These are phyloP conservation scores for Aphanomyces euteiches DNA, from an alignment of 352 stramenopile species.

Conservation along the genomic window DNA sequence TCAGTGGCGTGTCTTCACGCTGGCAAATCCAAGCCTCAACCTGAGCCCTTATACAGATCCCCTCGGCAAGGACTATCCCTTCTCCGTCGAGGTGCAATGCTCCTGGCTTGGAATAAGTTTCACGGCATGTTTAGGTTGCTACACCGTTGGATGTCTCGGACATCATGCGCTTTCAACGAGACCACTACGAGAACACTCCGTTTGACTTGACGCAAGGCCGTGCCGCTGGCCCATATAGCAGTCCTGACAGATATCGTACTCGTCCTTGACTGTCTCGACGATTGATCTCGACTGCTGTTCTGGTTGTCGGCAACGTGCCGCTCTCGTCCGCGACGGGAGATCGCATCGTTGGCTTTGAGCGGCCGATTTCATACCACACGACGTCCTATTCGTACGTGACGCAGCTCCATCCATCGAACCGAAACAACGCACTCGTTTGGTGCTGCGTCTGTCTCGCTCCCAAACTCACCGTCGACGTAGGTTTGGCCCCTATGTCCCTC, in stretches of 20 bases:
- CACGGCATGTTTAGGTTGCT: not conserved
- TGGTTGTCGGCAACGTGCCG: not conserved
- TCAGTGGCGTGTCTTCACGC: slow-evolving; percentile 88
- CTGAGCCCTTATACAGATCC: slow-evolving; percentile 75
- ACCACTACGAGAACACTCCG: slow-evolving; percentile 58
- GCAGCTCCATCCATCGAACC: not conserved
- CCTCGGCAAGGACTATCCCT: slow-evolving; percentile 79
- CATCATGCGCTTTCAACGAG: slow-evolving; percentile 49
- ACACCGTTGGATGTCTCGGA: slow-evolving; percentile 39
- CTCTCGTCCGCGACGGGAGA: slow-evolving; percentile 1
- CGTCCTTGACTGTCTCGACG: not conserved
- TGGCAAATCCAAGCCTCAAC: slow-evolving; percentile 64
- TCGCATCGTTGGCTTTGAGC: slow-evolving; percentile 38
- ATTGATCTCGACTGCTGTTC: not conserved
- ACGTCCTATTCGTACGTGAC: slow-evolving; percentile 45
- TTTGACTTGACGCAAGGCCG: slow-evolving; percentile 46
- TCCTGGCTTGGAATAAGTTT: not conserved
- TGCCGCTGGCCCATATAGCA: slow-evolving; percentile 55
- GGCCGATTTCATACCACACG: slow-evolving; percentile 58
- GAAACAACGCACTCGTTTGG: slow-evolving; percentile 14
- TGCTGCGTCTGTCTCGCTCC: not conserved
- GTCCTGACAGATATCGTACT: slow-evolving; percentile 48
- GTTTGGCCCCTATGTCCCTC: slow-evolving; percentile 26
- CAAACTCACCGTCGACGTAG: not conserved
- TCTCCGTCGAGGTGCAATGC: slow-evolving; percentile 58